These are phyloP conservation scores for Yamadazyma sp. DNA, from an alignment of 805 yeast genomes.

Conservation along the genomic window DNA sequence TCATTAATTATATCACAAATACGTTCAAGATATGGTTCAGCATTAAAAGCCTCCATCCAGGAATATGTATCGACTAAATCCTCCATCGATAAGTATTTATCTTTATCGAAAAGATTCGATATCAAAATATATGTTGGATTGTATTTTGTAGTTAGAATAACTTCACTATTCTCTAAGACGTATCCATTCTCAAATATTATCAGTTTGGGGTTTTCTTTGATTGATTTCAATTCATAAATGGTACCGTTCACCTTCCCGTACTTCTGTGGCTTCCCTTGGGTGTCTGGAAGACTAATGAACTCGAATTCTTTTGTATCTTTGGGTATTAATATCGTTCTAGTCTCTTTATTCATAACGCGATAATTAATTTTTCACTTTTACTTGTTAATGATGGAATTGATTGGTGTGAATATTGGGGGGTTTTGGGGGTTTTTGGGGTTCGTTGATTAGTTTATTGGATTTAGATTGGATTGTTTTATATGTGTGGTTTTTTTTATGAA, in stretches of 20 bases:
- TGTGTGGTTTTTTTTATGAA: too few relatives aligned
- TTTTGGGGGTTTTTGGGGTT: not conserved
- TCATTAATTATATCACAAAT: slow-evolving; percentile 33
- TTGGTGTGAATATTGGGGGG: not conserved
- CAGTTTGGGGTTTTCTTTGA: slow-evolving; percentile 33
- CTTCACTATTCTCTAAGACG: slow-evolving; percentile 37
- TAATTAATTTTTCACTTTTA: too few relatives aligned
- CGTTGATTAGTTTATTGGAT: too few relatives aligned
- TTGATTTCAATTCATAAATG: slow-evolving; percentile 38
- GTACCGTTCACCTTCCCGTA: slow-evolving; percentile 11
- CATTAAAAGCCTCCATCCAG: slow-evolving; percentile 19
- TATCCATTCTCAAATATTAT: slow-evolving; percentile 34
- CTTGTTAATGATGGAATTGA: too few relatives aligned
- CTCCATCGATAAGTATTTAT: slow-evolving; percentile 30
- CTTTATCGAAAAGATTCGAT: slow-evolving; percentile 25
- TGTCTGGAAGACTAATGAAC: slow-evolving; percentile 10
- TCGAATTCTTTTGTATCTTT: slow-evolving; percentile 4
- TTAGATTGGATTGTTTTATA: too few relatives aligned
- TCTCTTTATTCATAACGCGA: slow-evolving; percentile 5
- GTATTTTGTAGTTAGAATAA: slow-evolving; percentile 40
- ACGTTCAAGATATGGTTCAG: slow-evolving; percentile 20
- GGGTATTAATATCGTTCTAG: slow-evolving; percentile 12
- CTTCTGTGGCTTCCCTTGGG: slow-evolving; percentile 5
- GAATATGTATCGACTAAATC: slow-evolving; percentile 41
- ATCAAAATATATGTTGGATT: slow-evolving; percentile 40